These are phyloP conservation scores for Sugiyamaella novakii DNA, from an alignment of 1,139 yeast species.

Conservation along the genomic window DNA sequence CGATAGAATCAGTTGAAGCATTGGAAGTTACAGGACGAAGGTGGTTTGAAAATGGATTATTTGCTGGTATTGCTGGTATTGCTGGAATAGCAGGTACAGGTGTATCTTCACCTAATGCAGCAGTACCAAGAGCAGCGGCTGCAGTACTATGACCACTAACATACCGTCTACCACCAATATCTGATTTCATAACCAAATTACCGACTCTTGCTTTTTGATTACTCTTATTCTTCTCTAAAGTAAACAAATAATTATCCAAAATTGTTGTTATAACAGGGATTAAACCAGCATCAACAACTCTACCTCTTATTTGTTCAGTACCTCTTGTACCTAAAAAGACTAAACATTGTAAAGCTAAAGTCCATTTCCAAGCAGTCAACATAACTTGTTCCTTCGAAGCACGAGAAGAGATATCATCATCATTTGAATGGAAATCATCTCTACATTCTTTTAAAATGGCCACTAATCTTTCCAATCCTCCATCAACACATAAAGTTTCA, in stretches of 20 bases:
- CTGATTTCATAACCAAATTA: neutral
- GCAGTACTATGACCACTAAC: conserved; percentile 11
- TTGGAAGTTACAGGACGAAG: conserved; percentile 21
- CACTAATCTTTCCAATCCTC: conserved; percentile 87
- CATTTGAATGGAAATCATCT: conserved; percentile 23
- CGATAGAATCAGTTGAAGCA: conserved; percentile 20
- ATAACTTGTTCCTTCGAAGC: conserved; percentile 41
- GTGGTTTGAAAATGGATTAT: conserved; percentile 15
- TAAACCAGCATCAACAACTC: conserved; percentile 89
- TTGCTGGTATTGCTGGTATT: neutral
- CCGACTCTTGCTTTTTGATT: neutral
- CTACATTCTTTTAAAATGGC: conserved; percentile 83
- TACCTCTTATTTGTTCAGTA: conserved; percentile 76
- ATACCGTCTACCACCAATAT: conserved; percentile 1
- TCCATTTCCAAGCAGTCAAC: conserved; percentile 94
- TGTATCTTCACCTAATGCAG: conserved; percentile 20
- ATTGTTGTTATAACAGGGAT: conserved; percentile 90
- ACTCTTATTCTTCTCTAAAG: conserved; percentile 9
- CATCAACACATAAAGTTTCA: conserved; percentile 85
- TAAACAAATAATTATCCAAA: conserved; percentile 62
- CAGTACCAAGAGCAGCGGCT: conserved; percentile 15
- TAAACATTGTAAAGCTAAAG: conserved; percentile 86
- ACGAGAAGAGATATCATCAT: conserved; percentile 20
- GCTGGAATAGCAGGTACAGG: conserved; percentile 16
- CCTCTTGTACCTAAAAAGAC: conserved; percentile 93